phyloP scores from a whole-genome alignment of 2,329 filamentous ascomycete species.

The Mariannaea sp. region DNA sequence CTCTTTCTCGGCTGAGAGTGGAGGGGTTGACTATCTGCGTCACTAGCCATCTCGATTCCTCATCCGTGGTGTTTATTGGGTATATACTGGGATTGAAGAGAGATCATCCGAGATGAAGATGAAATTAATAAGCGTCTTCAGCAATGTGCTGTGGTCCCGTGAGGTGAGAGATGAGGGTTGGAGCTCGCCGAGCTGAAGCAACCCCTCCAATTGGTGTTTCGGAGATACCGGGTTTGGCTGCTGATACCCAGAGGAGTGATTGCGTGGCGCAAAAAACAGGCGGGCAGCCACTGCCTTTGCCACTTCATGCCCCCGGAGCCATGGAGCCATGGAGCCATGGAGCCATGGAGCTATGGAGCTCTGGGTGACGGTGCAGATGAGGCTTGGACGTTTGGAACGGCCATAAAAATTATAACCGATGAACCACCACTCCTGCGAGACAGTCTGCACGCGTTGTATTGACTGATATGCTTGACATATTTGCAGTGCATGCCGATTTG shows the following conservation, averaged over 20 bases:
- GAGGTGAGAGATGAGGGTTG: conserved; percentile 7
- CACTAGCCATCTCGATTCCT: conserved; percentile 17
- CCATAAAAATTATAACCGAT: background rate
- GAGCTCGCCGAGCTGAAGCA: conserved; percentile 3
- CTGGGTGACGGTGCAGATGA: background rate
- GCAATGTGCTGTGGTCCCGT: background rate
- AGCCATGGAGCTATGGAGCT: conserved; percentile 2
- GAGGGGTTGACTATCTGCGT: conserved; percentile 12
- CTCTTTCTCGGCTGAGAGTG: conserved; percentile 55
- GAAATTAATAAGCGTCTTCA: background rate
- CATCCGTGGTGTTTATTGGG: background rate
- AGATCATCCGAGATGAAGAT: background rate
- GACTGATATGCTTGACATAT: background rate
- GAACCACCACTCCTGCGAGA: background rate
- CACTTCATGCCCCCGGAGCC: no score
- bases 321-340: conserved; percentile 1
- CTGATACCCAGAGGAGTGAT: conserved; percentile 9
- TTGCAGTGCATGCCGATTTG: background rate
- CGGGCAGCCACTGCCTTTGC: background rate
- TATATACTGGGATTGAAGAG: background rate
- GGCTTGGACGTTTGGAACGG: background rate
- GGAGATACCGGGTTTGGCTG: conserved; percentile 10
- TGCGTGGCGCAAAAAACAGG: conserved; percentile 11
- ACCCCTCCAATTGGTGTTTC: background rate
- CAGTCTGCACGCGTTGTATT: background rate